A percentile compares a stretch with the other conserved stretches of the same genome.
Evolutionary conservation across 2,329 filamentous ascomycete species (phyloP).

Genomic region (Zymoseptoria passerinii): DNA sequence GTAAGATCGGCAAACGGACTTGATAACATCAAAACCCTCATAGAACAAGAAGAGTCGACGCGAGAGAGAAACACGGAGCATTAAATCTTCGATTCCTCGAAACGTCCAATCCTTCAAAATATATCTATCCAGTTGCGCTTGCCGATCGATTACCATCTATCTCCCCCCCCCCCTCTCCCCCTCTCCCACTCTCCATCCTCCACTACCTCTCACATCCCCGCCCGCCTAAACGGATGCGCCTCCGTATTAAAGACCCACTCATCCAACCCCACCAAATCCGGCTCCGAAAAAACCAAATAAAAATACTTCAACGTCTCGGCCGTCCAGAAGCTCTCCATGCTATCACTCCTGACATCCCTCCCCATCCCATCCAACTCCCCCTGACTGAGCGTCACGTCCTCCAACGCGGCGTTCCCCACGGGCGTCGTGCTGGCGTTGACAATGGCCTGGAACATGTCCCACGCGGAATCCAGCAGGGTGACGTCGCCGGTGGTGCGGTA

Average conservation of each 20-base stretch:
- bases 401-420: constrained; percentile 39
- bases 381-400: constrained; percentile 32
- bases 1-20: too few species aligned
- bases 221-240: constrained; percentile 39
- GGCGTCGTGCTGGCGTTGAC: constrained; percentile 35
- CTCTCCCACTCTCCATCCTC: not conserved
- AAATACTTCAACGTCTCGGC: constrained; percentile 45
- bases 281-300: constrained; percentile 40
- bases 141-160: too few species aligned
- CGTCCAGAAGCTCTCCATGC: constrained; percentile 45
- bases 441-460: constrained; percentile 45
- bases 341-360: constrained; percentile 27
- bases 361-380: constrained; percentile 30
- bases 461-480: constrained; percentile 38
- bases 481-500: constrained; percentile 52
- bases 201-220: constrained; percentile 5
- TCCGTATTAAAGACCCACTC: constrained; percentile 45
- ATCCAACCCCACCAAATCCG: constrained; percentile 36
- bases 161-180: too few species aligned
- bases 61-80: too few species aligned
- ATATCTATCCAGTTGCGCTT: too few species aligned
- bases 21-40: too few species aligned
- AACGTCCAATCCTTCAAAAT: too few species aligned
- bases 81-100: too few species aligned
- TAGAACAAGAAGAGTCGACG: too few species aligned